Evolutionary conservation across 1,284 basidiomycete genomes (phyloP).

Genomic region (Ustilago trichophora): DNA sequence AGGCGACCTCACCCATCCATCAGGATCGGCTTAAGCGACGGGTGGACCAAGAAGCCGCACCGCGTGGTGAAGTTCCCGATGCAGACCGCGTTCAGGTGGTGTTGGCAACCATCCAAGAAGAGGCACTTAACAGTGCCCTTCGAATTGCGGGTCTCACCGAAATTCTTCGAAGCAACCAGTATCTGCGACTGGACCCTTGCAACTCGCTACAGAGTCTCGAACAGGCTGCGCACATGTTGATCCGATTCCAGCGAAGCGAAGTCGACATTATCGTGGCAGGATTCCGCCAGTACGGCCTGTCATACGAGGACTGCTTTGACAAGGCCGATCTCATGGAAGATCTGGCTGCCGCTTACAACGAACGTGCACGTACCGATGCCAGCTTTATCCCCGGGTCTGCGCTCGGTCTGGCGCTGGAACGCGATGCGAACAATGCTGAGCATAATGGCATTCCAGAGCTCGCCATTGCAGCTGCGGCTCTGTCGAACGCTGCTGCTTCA

Average conservation of each 20-base stretch:
- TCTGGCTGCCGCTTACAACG: constrained; percentile 30
- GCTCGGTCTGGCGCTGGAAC: constrained; percentile 29
- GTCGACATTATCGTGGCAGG: constrained; percentile 82
- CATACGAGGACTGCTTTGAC: constrained; percentile 79
- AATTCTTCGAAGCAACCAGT: constrained; percentile 52
- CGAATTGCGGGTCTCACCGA: constrained; percentile 83
- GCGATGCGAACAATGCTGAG: constrained; percentile 13
- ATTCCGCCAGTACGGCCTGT: constrained; percentile 79
- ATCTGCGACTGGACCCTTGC: constrained; percentile 54
- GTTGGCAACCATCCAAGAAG: constrained; percentile 69
- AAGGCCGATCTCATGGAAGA: constrained; percentile 73
- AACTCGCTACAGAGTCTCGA: constrained; percentile 38
- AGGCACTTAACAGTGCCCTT: constrained; percentile 82
- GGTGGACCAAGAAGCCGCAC: neutral
- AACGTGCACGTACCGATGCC: constrained; percentile 27
- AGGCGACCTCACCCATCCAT: constrained; percentile 35
- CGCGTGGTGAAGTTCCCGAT: constrained; percentile 21
- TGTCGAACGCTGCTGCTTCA: constrained; percentile 38
- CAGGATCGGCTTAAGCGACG: constrained; percentile 24
- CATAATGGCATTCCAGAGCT: constrained; percentile 31
- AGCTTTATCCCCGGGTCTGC: constrained; percentile 37
- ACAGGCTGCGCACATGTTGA: constrained; percentile 38
- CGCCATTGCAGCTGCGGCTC: constrained; percentile 39
- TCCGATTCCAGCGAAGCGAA: constrained; percentile 69
- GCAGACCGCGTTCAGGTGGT: constrained; percentile 42